Percentiles rank a stretch among this genome's conserved stretches.
phyloP scores from a whole-genome alignment of 1,284 basidiomycete genomes.

The Phellopilus nigrolimitatus region DNA sequence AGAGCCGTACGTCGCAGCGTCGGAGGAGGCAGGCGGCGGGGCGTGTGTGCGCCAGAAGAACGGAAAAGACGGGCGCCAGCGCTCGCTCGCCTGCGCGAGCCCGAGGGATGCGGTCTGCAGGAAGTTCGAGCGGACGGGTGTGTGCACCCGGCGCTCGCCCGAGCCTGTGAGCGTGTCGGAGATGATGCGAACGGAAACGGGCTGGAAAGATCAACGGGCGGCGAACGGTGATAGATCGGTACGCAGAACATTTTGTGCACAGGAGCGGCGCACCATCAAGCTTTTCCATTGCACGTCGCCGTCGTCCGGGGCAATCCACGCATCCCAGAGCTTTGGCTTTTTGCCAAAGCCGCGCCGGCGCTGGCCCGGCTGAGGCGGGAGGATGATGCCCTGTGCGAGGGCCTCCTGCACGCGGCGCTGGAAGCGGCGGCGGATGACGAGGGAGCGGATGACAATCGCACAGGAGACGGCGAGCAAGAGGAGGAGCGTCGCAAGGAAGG shows the following conservation, averaged over 20 bases:
- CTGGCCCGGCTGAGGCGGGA: constrained; percentile 9
- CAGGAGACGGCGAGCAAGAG: constrained; percentile 32
- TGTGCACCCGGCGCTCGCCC: background rate
- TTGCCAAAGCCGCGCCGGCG: constrained; percentile 41
- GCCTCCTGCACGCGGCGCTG: constrained; percentile 31
- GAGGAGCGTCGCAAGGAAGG: constrained; percentile 30
- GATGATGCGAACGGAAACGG: constrained; percentile 16
- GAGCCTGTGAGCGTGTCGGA: constrained; percentile 13
- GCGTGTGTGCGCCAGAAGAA: constrained; percentile 27
- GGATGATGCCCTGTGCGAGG: constrained; percentile 33
- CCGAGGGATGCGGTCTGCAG: constrained; percentile 1
- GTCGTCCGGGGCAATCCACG: constrained; percentile 33
- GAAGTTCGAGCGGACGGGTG: background rate
- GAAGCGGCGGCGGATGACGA: constrained; percentile 31
- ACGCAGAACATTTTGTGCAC: background rate
- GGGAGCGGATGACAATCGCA: constrained; percentile 35
- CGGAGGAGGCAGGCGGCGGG: constrained; percentile 32
- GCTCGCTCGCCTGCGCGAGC: background rate
- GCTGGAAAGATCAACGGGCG: constrained; percentile 5
- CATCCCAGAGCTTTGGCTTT: constrained; percentile 52
- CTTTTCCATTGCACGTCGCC: constrained; percentile 36
- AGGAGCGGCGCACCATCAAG: constrained; percentile 40
- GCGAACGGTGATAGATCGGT: background rate
- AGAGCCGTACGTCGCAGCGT: constrained; percentile 27
- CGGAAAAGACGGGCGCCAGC: constrained; percentile 2